Percentiles rank a stretch among this genome's conserved stretches.
phyloP scores from a whole-genome alignment of 1,139 yeast species.

The Chernovozyma aurita region DNA sequence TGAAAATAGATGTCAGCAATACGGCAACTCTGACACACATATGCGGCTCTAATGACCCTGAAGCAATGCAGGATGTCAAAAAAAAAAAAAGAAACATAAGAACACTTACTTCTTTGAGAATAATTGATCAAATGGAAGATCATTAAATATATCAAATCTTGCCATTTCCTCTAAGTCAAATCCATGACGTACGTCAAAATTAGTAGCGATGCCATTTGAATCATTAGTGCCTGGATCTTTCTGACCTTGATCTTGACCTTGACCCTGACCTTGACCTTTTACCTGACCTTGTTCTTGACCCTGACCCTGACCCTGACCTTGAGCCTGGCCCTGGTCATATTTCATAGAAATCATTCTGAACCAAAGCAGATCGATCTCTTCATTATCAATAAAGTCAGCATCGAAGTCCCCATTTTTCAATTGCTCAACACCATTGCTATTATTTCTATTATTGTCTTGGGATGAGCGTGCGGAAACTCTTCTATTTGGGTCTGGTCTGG shows the following conservation, averaged over 20 bases:
- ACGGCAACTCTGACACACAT: too few relatives aligned
- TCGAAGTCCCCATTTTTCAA: slow-evolving; percentile 12
- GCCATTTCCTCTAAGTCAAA: slow-evolving; percentile 14
- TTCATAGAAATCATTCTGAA: slow-evolving; percentile 33
- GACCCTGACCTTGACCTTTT: background rate
- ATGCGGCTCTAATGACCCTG: too few relatives aligned
- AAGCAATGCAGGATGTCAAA: too few relatives aligned
- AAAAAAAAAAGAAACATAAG: too few relatives aligned
- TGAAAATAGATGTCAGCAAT: too few relatives aligned
- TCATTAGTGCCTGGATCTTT: background rate
- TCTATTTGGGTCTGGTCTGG: background rate
- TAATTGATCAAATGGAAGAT: slow-evolving; percentile 19
- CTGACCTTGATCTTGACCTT: background rate
- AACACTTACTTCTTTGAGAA: slow-evolving; percentile 5
- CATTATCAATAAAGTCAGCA: slow-evolving; percentile 24
- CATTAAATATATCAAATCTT: slow-evolving; percentile 22
- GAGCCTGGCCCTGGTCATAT: slow-evolving; percentile 14
- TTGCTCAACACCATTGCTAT: background rate
- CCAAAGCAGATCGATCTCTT: slow-evolving; percentile 40
- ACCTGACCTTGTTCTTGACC: background rate
- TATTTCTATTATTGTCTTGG: background rate
- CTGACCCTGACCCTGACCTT: background rate
- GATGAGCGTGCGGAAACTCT: background rate
- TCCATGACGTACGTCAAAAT: slow-evolving; percentile 9
- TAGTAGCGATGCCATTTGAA: too few relatives aligned